Evolutionary conservation across 768 basidiomycete species (phyloP), one percentile per base, ranked within the genome.

Genomic region (Amanita muscaria): DNA sequence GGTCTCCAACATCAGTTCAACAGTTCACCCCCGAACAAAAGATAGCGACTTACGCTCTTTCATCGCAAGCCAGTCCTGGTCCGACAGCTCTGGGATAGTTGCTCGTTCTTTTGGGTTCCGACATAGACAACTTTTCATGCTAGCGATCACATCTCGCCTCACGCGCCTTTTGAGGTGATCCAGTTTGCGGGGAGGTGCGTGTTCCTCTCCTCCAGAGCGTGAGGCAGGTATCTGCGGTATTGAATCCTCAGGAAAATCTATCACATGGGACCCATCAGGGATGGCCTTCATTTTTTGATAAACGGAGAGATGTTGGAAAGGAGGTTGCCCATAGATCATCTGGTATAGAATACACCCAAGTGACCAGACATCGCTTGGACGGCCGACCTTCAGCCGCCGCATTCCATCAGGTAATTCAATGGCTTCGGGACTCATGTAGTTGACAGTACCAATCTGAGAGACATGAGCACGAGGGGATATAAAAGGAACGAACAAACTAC

Each of bases 391-490:
- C 47, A 94, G 77, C 19, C 89, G 76, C 10, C 86, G 77, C 80
- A 82, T 87, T 33, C 84, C 89, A 46, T 87, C 88, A 3, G 82
- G 82, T 16, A 87, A 66, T 57, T 92, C 88, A 44, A 99, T 90
- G 10, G 94, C 90, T 63, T 99, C 94, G 0, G 94, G 94, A 43
- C 90, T 92, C 94, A 99, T 99, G 60, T 94, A 99, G 58, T 99
- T 99, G 29, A 96, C 86, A 1, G 92, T 94, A 2, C 94, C 94
- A 52, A 99, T 84, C 87, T 94, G 54, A 55, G 29, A 37, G 34
- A 40, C 44, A 36, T 43, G 25, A 49, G 39, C 47, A 15, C 30
- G 40, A 46, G 27, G 45, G 31, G 21, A 43, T 23, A 3, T 3
- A 14, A 22, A 2, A 31, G 38, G 36, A 18, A 22, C 5, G 29